These are phyloP conservation scores for Geotrichum carabidarum DNA, from an alignment of 1,139 yeast genomes.

Conservation along the genomic window DNA sequence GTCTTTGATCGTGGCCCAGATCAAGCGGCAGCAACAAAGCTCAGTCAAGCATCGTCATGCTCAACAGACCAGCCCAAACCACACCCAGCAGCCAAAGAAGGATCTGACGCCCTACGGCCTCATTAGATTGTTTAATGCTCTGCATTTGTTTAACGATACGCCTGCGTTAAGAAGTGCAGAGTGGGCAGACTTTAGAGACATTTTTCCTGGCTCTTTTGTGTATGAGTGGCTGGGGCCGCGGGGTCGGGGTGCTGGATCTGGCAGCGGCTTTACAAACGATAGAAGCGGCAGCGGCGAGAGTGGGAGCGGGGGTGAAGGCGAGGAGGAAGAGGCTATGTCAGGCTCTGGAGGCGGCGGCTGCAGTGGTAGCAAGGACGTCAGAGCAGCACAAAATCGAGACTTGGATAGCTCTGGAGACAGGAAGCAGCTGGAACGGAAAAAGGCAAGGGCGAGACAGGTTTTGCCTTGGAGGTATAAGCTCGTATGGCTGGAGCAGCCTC, in stretches of 20 bases:
- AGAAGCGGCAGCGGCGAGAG: not conserved
- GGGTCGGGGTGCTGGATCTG: not conserved
- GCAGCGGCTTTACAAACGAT: not conserved
- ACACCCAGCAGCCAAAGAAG: not conserved
- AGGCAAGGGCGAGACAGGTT: too few species aligned
- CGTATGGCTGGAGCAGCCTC: too few species aligned
- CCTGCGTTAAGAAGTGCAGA: not conserved
- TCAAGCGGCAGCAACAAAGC: not conserved
- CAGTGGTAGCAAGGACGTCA: too few species aligned
- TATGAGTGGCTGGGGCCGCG: not conserved
- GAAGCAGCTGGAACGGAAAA: too few species aligned
- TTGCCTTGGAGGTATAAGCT: too few species aligned
- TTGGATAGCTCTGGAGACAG: too few species aligned
- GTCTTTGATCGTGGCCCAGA: not conserved
- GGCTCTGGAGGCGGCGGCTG: too few species aligned
- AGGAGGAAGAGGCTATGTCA: too few species aligned
- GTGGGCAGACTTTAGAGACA: slow-evolving; percentile 3
- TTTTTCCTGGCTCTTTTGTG: not conserved
- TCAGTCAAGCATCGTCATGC: not conserved
- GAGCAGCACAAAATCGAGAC: too few species aligned
- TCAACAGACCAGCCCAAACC: not conserved
- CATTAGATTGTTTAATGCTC: not conserved
- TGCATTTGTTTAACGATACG: not conserved
- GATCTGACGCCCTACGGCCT: not conserved
- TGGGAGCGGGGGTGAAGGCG: not conserved